These are phyloP conservation scores for Kodamaea plutei DNA, from an alignment of 1,139 yeast species.

Conservation along the genomic window DNA sequence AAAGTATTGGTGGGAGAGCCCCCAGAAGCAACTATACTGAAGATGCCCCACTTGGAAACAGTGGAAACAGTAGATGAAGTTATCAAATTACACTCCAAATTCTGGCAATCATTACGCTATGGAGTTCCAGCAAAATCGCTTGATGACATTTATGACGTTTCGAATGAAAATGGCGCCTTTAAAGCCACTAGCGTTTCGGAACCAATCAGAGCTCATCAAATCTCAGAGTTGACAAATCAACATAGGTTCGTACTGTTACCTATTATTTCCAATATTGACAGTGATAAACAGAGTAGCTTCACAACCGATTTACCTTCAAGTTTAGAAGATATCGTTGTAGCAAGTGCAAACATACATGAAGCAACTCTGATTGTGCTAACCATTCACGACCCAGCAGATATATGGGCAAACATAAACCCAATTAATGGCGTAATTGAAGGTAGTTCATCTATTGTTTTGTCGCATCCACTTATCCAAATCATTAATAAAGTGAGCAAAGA, in stretches of 20 bases:
- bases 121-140: slow-evolving; percentile 45
- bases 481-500: slow-evolving; percentile 32
- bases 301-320: slow-evolving; percentile 46
- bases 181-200: slow-evolving; percentile 42
- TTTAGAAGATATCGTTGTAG: slow-evolving; percentile 66
- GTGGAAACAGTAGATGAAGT: slow-evolving; percentile 87
- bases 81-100: slow-evolving; percentile 71
- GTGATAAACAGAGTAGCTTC: slow-evolving; percentile 27
- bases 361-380: slow-evolving; percentile 61
- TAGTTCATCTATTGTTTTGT: slow-evolving; percentile 60
- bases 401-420: slow-evolving; percentile 87
- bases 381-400: slow-evolving; percentile 89
- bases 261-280: slow-evolving; percentile 32
- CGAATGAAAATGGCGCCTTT: slow-evolving; percentile 24
- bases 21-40: slow-evolving; percentile 66
- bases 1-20: slow-evolving; percentile 93
- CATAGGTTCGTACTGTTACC: slow-evolving; percentile 69
- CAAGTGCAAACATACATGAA: slow-evolving; percentile 69
- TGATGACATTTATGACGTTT: slow-evolving; percentile 39
- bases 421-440: slow-evolving; percentile 74
- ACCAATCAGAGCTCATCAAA: slow-evolving; percentile 71
- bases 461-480: slow-evolving; percentile 39
- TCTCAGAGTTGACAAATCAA: slow-evolving; percentile 49
- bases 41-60: slow-evolving; percentile 70
- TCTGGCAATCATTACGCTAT: slow-evolving; percentile 85